Evolutionary conservation across 495 filamentous ascomycete genomes (phyloP), one percentile per base, ranked within the genome.

Genomic region (Neurospora pannonica): DNA sequence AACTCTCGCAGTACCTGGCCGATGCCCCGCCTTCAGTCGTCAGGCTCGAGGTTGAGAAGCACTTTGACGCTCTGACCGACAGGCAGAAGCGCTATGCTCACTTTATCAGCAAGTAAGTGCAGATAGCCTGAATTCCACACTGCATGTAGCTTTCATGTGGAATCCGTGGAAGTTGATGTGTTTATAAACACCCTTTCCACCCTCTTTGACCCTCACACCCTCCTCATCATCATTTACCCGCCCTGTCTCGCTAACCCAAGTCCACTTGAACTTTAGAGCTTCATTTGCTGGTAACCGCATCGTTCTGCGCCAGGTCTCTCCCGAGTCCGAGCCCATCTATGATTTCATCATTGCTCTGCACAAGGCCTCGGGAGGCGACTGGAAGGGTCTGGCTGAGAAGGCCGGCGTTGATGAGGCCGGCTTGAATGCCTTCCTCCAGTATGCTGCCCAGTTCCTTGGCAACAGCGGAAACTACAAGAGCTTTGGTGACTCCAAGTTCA

Each of bases 381-480:
- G 94, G 94, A 87, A 88, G 75, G 82, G 87, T 7, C 86, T 97
- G 28, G 89, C 88, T 40, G 82, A 87, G 54, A 89, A 92, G 76
- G 91, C 93, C 21, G 89, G 90, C 19, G 85, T 97, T 70, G 91
- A 88, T 38, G 84, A 92, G 36, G 87, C 91, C 62, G 87, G 94
- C 60, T 80, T 97, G 36, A 86, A 87, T 11, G 87, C 89, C 76
- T 97, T 97, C 84, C 84, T 98, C 36, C 89, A 95, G 81, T 99
- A 98, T 83, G 86, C 94, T 2, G 90, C 91, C 3, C 92, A 95
- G 79, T 96, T 98, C 81, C 85, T 99, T 8, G 94, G 94, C 36
- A 98, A 98, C 79, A 84, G 87, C 70, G 96, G 96, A 67, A 99
- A 99, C 82, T 99, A 97, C 85, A 98, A 98, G 84, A 92, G 92